Evolutionary conservation across 768 basidiomycete species (phyloP), one percentile per base, ranked within the genome.

Genomic region (Leucosporidium yakuticum): DNA sequence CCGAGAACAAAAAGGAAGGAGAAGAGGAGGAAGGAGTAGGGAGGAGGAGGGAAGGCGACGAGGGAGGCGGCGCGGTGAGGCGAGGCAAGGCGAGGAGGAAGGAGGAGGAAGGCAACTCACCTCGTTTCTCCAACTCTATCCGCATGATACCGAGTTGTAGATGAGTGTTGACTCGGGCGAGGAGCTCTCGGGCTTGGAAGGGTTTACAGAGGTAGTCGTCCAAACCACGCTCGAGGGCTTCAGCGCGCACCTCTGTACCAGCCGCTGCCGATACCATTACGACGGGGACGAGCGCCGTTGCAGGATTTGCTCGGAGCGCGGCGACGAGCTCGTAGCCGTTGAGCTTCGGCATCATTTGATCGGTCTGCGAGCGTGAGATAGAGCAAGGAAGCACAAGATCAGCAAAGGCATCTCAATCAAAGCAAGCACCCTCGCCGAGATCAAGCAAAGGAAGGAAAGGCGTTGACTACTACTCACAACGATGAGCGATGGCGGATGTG

Each of bases 101-200:
- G 53, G n/a, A 53, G n/a, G 14, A 1, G 34, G 20, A n/a, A 14
- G 15, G 2, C 39, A 44, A 25, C 36, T 17, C 23, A 51, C 23
- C 50, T 2, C 68, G 32, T 21, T 62, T 62, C 60, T 69, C 65
- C 27, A 73, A 63, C 59, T 70, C 69, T 29, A 36, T 54, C 6
- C 73, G 67, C 62, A 74, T 66, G 20, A 63, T 59, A 6, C 69
- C 66, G n/a, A 74, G 67, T 60, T 74, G 73, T 1, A 74, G 60
- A 36, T 74, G 73, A 8, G 65, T 61, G 39, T 62, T 63, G 14
- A 62, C 69, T 11, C 72, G 54, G 4, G 69, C 73, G 31, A 74
- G 25, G 9, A 74, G 67, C 32, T 74, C 73, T 5, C 69, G 65
- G 5, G 60, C 49, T 29, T 64, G 65, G 67, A 73, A 73, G 14